phyloP scores from a whole-genome alignment of 2,329 filamentous ascomycete genomes.

The Diaporthe humulicola region DNA sequence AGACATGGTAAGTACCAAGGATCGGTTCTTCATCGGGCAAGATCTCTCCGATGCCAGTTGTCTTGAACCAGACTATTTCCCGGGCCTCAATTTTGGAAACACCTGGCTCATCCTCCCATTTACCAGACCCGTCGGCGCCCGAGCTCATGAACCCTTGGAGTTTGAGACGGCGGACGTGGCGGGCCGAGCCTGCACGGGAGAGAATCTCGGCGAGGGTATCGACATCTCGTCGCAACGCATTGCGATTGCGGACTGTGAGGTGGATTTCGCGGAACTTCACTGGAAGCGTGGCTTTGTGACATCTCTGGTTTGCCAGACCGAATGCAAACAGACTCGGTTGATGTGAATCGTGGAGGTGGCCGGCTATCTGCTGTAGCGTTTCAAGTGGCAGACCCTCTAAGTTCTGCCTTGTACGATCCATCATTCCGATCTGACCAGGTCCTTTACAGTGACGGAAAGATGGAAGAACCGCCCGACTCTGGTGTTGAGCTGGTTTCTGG shows the following conservation, averaged over 20 bases:
- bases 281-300: background rate
- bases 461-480: too few relatives aligned
- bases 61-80: background rate
- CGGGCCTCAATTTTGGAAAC: rapidly evolving
- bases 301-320: background rate
- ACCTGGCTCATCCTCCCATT: background rate
- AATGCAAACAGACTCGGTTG: background rate
- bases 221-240: conserved; percentile 4
- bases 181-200: background rate
- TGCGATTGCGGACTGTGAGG: background rate
- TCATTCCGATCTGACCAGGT: too few relatives aligned
- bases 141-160: background rate
- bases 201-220: background rate
- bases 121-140: background rate
- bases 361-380: background rate
- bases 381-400: background rate
- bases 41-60: background rate
- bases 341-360: background rate
- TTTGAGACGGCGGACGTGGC: conserved; percentile 13
- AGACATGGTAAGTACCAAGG: background rate
- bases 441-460: too few relatives aligned
- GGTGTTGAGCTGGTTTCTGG: too few relatives aligned
- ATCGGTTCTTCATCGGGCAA: conserved; percentile 1
- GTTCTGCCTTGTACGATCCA: too few relatives aligned
- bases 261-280: background rate